Evolutionary conservation across 129 eudicot genomes (phyloP).

Genomic region (Saposhnikovia divaricata): DNA sequence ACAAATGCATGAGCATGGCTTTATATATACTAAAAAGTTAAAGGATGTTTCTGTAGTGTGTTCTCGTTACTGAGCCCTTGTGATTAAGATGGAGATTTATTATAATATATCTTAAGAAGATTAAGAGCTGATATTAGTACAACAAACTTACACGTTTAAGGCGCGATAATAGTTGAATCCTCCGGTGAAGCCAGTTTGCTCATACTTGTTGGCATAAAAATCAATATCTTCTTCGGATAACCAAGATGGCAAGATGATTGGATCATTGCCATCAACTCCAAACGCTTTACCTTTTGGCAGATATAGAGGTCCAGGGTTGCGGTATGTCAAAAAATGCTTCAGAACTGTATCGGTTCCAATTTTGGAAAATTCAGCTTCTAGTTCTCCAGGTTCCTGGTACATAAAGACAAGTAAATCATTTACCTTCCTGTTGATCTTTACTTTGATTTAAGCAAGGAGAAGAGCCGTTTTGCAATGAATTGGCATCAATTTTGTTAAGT

Average conservation of each 20-base stretch:
- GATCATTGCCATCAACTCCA: constrained; percentile 19
- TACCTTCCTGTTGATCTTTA: neutral
- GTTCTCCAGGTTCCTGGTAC: constrained; percentile 41
- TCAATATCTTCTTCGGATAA: constrained; percentile 43
- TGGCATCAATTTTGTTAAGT: neutral
- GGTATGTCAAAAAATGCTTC: constrained; percentile 24
- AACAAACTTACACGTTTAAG: neutral
- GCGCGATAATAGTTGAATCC: constrained; percentile 65
- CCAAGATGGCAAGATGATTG: constrained; percentile 51
- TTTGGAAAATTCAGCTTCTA: constrained; percentile 46
- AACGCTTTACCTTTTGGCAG: constrained; percentile 36
- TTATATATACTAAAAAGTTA: no score
- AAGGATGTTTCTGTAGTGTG: neutral
- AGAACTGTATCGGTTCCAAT: constrained; percentile 19
- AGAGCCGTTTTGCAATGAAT: neutral
- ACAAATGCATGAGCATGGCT: neutral
- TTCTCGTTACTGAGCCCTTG: neutral
- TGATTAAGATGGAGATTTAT: no score
- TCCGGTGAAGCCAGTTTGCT: constrained; percentile 54
- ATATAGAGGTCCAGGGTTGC: constrained; percentile 32
- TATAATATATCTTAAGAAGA: no score
- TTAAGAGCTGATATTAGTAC: neutral
- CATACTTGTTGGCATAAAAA: constrained; percentile 33
- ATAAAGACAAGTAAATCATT: neutral
- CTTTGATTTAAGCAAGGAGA: neutral